phyloP scores from a whole-genome alignment of 257 asterid species.

The Solanum pennellii region DNA sequence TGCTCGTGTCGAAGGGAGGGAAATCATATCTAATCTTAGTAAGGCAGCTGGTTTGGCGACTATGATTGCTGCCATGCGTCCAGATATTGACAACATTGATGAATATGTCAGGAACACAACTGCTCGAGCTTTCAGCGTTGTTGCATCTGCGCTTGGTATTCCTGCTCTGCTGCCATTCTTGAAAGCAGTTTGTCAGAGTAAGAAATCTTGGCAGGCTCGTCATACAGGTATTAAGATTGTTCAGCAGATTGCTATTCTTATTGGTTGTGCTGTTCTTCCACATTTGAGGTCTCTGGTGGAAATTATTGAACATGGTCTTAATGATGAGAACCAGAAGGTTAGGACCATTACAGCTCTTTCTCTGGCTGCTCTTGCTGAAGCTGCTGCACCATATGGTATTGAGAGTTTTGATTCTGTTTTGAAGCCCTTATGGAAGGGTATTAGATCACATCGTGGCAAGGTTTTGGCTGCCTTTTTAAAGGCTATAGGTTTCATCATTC shows the following conservation, averaged over 20 bases:
- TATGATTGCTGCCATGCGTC: constrained; percentile 99
- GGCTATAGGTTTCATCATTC: constrained; percentile 88
- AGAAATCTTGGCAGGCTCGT: constrained; percentile 98
- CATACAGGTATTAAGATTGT: constrained; percentile 95
- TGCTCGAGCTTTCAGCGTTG: constrained; percentile 91
- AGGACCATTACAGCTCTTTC: constrained; percentile 83
- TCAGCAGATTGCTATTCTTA: constrained; percentile 87
- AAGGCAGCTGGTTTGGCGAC: constrained; percentile 96
- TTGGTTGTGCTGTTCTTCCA: constrained; percentile 91
- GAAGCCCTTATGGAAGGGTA: constrained; percentile 93
- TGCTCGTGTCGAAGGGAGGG: constrained; percentile 95
- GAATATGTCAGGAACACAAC: constrained; percentile 91
- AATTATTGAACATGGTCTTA: constrained; percentile 84
- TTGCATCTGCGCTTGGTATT: constrained; percentile 92
- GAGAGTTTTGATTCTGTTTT: constrained; percentile 88
- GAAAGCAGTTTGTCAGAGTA: constrained; percentile 95
- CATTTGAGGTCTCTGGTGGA: constrained; percentile 85
- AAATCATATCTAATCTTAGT: constrained; percentile 89
- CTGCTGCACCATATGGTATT: constrained; percentile 90
- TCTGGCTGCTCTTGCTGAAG: constrained; percentile 94
- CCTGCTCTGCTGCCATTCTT: constrained; percentile 78
- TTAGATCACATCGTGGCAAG: constrained; percentile 86
- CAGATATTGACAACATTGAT: constrained; percentile 88
- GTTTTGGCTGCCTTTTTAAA: constrained; percentile 88
- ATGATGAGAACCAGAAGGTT: constrained; percentile 91